Base-by-base conservation (phyloP, 805 yeast genomes). In the Blastobotrys chiropterorum region DNA sequence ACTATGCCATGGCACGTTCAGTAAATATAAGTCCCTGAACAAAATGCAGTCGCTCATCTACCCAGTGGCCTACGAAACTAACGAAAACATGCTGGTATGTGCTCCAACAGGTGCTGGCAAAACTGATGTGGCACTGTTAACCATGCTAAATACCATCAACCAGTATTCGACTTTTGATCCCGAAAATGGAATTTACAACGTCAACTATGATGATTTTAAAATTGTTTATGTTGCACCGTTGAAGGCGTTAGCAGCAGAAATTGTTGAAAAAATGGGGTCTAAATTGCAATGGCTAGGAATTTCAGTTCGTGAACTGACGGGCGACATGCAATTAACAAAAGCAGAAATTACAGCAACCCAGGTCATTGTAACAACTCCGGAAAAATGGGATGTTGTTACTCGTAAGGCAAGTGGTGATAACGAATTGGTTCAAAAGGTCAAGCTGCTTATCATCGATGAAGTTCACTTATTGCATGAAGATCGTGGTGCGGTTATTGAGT, bases 71-170 rank as follows among this genome's bases (percentile, higher is more conserved):
- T 94, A 92, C 66, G 82, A 85, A 51, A 85, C 97, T 3, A 90
- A 87, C 66, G 97, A 92, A 62, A 92, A 92, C 63, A 87, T 94
- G 96, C 72, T 90, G 48, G 89, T 90, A 3, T 90, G 97, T 80
- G 97, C 97, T 0, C 97, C 97, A 1, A 90, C 97, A 0, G 97
- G 97, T 76, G 96, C 97, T 3, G 97, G 97, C 78, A 90, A 90
- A 65, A 90, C 97, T 0, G 97, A 90, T 67, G 92, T 90, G 22
- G 97, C 97, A 0, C 68, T 90, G 53, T 71, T 90, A 39, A 74
- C 97, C 0, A 82, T 90, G 56, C 71, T 90, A 49, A 92, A 86
- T 61, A 80, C 94, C 0, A 83, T 92, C 13, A 79, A 82, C 38
- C 95, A 87, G 63, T 84, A 77, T 64, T 56, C 64, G 26, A 34